phyloP scores from a whole-genome alignment of 805 yeast species.

The Yarrowia osloensis region DNA sequence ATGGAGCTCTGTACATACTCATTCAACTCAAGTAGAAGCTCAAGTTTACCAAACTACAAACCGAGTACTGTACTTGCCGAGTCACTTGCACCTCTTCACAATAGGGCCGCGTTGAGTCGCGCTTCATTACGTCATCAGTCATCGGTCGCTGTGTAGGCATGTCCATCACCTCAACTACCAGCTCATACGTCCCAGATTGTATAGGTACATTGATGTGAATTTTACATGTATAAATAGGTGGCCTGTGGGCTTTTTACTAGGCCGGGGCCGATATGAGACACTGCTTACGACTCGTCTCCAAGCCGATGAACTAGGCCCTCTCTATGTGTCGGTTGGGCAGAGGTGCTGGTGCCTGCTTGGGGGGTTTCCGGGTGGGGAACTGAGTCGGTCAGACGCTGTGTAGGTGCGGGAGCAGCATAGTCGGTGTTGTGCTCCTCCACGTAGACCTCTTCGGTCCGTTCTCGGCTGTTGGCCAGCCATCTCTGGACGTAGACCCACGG shows the following conservation, averaged over 20 bases:
- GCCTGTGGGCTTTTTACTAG: neutral
- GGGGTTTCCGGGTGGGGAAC: neutral
- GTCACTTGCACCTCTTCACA: too few species aligned
- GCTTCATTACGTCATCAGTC: too few species aligned
- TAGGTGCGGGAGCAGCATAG: neutral
- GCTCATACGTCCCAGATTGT: neutral
- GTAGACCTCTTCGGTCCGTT: constrained; percentile 10
- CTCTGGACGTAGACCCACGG: constrained; percentile 43
- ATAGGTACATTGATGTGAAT: constrained; percentile 1
- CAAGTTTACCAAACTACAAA: too few species aligned
- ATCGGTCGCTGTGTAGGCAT: too few species aligned
- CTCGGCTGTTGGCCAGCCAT: constrained; percentile 7
- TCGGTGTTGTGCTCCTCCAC: constrained; percentile 9
- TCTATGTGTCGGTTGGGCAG: constrained; percentile 20
- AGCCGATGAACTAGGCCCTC: constrained; percentile 16
- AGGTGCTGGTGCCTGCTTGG: neutral
- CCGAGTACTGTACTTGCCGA: too few species aligned
- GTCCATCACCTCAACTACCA: too few species aligned
- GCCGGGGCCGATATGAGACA: neutral
- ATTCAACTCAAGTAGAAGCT: too few species aligned
- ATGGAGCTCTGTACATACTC: too few species aligned
- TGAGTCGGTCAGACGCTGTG: neutral
- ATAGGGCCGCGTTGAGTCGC: too few species aligned
- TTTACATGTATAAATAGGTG: constrained; percentile 24
- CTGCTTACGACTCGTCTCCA: neutral